phyloP scores from a whole-genome alignment of 108 stramenopile species.

The Pseudonitzschia delicatissima region DNA sequence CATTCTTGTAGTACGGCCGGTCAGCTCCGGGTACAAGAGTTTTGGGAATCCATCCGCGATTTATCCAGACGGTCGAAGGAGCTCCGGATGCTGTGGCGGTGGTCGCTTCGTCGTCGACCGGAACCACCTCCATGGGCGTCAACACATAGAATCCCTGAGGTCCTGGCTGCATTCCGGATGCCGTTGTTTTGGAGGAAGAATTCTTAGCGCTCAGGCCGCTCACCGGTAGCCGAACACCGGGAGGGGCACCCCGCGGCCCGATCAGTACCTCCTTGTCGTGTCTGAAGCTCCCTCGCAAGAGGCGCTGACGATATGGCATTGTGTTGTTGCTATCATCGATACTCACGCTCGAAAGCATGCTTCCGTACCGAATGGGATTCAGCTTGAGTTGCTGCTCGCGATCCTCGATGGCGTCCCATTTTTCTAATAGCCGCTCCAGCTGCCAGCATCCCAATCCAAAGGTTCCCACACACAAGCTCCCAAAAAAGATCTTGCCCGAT shows the following conservation, averaged over 20 bases:
- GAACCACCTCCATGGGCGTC: conserved; percentile 58
- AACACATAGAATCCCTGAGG: conserved; percentile 76
- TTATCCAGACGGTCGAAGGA: conserved; percentile 77
- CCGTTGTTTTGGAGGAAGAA: conserved; percentile 37
- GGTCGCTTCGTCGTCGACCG: conserved; percentile 13
- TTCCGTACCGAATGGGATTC: conserved; percentile 29
- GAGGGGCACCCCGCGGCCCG: conserved; percentile 84
- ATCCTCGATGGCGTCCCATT: conserved; percentile 50
- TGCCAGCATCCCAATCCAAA: conserved; percentile 84
- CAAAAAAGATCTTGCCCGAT: conserved; percentile 69
- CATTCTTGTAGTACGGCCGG: not conserved
- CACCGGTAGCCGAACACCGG: conserved; percentile 48
- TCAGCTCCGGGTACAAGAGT: conserved; percentile 37
- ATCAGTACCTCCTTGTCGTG: conserved; percentile 68
- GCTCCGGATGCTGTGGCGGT: not conserved
- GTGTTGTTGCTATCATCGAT: conserved; percentile 11
- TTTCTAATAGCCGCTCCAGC: conserved; percentile 73
- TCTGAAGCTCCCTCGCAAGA: conserved; percentile 44
- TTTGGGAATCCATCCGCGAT: conserved; percentile 87
- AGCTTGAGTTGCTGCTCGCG: conserved; percentile 53
- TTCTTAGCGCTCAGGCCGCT: conserved; percentile 15
- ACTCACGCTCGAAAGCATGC: no score
- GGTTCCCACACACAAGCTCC: conserved; percentile 71
- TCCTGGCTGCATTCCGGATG: conserved; percentile 57
- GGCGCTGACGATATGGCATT: conserved; percentile 46